These are phyloP conservation scores for Stagonosporopsis tanaceti DNA, from an alignment of 2,329 filamentous ascomycete genomes.

Conservation along the genomic window DNA sequence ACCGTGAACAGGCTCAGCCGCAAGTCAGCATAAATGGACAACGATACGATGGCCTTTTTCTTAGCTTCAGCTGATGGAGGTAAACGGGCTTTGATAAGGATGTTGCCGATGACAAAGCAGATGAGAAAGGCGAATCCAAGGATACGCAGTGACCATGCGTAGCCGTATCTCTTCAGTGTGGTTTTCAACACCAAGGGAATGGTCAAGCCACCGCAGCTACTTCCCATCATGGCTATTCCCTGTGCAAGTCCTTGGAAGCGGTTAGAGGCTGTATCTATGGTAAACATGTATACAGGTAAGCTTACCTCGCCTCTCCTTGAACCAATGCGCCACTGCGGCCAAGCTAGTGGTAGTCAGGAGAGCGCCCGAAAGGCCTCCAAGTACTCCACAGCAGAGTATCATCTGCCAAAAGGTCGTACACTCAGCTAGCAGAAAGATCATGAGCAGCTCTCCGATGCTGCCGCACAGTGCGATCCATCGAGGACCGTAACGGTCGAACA, in stretches of 20 bases:
- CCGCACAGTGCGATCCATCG: conserved; percentile 45
- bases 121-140: conserved; percentile 48
- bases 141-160: conserved; percentile 50
- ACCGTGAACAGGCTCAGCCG: conserved; percentile 48
- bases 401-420: conserved; percentile 54
- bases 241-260: conserved; percentile 39
- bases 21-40: conserved; percentile 45
- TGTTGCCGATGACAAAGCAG: conserved; percentile 45
- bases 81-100: conserved; percentile 47
- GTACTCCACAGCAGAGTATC: conserved; percentile 50
- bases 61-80: conserved; percentile 39
- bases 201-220: conserved; percentile 45
- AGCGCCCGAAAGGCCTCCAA: conserved; percentile 51
- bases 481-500: conserved; percentile 61
- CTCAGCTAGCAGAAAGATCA: conserved; percentile 46
- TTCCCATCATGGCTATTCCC: conserved; percentile 51
- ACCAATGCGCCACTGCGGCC: conserved; percentile 50
- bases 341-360: conserved; percentile 50
- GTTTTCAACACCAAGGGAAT: conserved; percentile 48
- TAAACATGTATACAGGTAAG: neutral
- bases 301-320: conserved; percentile 42
- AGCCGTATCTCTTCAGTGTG: conserved; percentile 47
- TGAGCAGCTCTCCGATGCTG: conserved; percentile 36
- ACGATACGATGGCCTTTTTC: conserved; percentile 47
- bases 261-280: neutral